Conservation (phyloP, 139 green algal genomes). For the Diplosphaera chodatii region DNA sequence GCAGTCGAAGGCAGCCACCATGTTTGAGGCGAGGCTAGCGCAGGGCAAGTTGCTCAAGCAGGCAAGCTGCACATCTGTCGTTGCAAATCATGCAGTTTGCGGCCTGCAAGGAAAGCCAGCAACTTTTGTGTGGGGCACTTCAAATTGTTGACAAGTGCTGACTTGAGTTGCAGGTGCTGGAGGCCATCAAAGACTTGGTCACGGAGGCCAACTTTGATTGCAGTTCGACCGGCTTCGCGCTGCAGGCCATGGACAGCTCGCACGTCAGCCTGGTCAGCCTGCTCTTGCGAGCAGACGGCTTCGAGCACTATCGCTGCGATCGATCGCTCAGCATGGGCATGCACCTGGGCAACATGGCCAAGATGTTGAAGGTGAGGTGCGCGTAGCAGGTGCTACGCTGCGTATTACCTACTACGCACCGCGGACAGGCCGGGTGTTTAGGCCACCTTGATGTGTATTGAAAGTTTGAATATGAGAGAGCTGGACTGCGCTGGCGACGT, state of each 20-base stretch:
- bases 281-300: conserved; percentile 79
- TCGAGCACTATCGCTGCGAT: conserved; percentile 98
- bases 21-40: conserved; percentile 68
- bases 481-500: no score
- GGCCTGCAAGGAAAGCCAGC: no score
- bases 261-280: conserved; percentile 91
- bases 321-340: conserved; percentile 85
- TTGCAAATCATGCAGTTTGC: no score
- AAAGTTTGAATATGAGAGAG: no score
- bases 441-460: no score
- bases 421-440: no score
- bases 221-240: conserved; percentile 66
- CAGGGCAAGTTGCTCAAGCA: conserved; percentile 68
- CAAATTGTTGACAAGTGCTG: no score
- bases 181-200: conserved; percentile 96
- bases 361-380: conserved; percentile 83
- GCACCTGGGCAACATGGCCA: conserved; percentile 89
- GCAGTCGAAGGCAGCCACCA: conserved; percentile 25
- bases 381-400: no score
- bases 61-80: conserved; percentile 26
- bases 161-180: conserved; percentile 83
- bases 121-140: no score
- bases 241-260: conserved; percentile 97
- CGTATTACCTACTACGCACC: no score
- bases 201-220: conserved; percentile 97